Evolutionary conservation across 2,329 filamentous ascomycete genomes (phyloP).

Genomic region (Arthrocladium fulminans): DNA sequence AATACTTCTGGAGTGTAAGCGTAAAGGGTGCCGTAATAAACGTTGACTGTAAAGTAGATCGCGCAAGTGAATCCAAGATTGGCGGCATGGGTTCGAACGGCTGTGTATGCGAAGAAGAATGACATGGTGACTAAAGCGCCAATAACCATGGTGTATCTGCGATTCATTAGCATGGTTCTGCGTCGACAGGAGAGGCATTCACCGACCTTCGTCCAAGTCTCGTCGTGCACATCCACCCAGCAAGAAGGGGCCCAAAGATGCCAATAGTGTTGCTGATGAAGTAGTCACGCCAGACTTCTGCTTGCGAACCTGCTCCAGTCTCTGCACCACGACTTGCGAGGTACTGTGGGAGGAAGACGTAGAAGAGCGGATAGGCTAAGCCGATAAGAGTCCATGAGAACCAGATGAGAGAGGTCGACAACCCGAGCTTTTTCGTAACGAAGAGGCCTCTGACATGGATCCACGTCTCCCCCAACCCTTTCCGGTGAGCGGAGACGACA

Average conservation of each 20-base stretch:
- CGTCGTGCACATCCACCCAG: constrained; percentile 61
- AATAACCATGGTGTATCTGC: constrained; percentile 60
- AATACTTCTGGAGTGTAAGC: constrained; percentile 65
- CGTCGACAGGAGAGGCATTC: not conserved
- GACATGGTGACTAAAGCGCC: constrained; percentile 59
- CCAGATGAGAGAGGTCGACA: constrained; percentile 50
- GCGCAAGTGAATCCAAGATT: constrained; percentile 62
- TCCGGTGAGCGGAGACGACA: constrained; percentile 17
- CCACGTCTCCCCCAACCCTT: constrained; percentile 14
- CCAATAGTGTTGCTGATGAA: constrained; percentile 67
- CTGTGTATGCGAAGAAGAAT: constrained; percentile 69
- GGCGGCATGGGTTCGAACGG: constrained; percentile 52
- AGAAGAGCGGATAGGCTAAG: constrained; percentile 53
- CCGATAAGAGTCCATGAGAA: constrained; percentile 63
- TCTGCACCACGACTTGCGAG: constrained; percentile 52
- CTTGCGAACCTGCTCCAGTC: constrained; percentile 64
- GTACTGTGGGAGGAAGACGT: constrained; percentile 53
- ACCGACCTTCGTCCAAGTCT: constrained; percentile 43
- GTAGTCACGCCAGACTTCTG: constrained; percentile 68
- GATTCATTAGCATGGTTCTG: constrained; percentile 29
- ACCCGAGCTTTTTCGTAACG: constrained; percentile 51
- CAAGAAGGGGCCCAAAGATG: constrained; percentile 63
- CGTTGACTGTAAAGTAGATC: constrained; percentile 60
- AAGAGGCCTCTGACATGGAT: constrained; percentile 61
- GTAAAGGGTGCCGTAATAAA: constrained; percentile 59